These are phyloP conservation scores for Davidsoniella eucalypti DNA, from an alignment of 2,329 filamentous ascomycete species.

Conservation along the genomic window DNA sequence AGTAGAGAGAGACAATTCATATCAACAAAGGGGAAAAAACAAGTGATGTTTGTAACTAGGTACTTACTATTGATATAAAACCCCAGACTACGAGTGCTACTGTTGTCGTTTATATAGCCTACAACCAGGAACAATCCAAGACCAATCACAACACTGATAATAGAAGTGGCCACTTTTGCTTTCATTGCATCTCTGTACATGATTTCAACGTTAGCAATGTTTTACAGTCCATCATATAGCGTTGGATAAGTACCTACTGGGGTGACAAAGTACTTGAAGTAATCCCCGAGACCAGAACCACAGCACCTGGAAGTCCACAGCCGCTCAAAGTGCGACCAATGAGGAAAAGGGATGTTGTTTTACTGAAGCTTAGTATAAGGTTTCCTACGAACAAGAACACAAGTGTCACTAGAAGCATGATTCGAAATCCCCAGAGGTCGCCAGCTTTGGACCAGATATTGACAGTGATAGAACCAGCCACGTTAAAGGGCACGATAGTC, in stretches of 20 bases:
- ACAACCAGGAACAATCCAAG: not conserved
- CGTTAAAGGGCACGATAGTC: not conserved
- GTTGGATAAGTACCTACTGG: not conserved
- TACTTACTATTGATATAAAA: not conserved
- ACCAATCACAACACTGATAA: not conserved
- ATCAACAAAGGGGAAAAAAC: too few relatives aligned
- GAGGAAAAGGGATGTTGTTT: not conserved
- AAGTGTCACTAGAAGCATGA: conserved; percentile 5
- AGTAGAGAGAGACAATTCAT: too few relatives aligned
- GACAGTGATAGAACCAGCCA: not conserved
- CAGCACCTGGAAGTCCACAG: not conserved
- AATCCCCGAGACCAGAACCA: not conserved
- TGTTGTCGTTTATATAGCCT: not conserved
- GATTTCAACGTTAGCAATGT: too few relatives aligned
- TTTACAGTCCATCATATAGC: too few relatives aligned
- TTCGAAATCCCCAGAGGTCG: conserved; percentile 6
- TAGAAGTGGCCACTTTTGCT: not conserved
- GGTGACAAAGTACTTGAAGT: not conserved
- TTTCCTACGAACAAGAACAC: not conserved
- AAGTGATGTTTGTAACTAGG: too few relatives aligned
- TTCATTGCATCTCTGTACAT: not conserved
- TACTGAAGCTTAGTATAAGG: not conserved
- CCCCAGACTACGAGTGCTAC: not conserved
- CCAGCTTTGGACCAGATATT: conserved; percentile 3
- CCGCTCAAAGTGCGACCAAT: not conserved